Evolutionary conservation across 2,329 filamentous ascomycete genomes (phyloP), one percentile per base, ranked within the genome.

Genomic region (Scedosporium apiospermum): DNA sequence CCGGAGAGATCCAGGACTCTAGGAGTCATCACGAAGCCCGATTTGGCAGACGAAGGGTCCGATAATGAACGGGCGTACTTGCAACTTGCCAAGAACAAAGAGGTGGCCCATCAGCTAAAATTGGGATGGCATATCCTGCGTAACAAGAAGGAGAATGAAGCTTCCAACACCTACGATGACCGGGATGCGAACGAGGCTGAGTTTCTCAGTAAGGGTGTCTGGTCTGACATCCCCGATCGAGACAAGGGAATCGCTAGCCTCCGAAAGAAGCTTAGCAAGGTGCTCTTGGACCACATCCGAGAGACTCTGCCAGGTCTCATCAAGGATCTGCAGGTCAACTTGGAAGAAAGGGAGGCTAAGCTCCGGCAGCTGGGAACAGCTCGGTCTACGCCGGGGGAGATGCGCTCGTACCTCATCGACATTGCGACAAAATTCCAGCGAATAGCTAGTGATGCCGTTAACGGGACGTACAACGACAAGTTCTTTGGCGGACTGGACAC

Each of bases 21-120:
- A 0, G 81, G 83, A 0, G 78, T 87, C 62, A 78, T 87, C 62
- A 87, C 83, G 0, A 84, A 85, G 66, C 80, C 81, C 0, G 82
- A 86, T 64, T 69, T 71, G 3, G 69, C 80, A 0, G 67, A 66
- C 0, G 61, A 70, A 0, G 76, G 74, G 0, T 75, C 75, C 0
- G 69, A 71, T 0, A 74, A 76, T 4, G 77, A 83, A 63, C 65
- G 63, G 1, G 69, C 64, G 1, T 81, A 75, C 64, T 65, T 76
- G 1, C 65, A 65, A n/a, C 60, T 77, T 0, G 69, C 71, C 1
- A 69, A 69, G n/a, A 73, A 73, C n/a, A 64, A 69, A 14, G 70
- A 76, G 16, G 58, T 55, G 0, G 66, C 67, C 0, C 67, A 75
- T 14, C 70, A 70, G 18, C 62, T 77, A 1, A 67, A 74, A 38